Conservation (phyloP, 129 eudicot species). For the Chrysanthemum seticuspe region DNA sequence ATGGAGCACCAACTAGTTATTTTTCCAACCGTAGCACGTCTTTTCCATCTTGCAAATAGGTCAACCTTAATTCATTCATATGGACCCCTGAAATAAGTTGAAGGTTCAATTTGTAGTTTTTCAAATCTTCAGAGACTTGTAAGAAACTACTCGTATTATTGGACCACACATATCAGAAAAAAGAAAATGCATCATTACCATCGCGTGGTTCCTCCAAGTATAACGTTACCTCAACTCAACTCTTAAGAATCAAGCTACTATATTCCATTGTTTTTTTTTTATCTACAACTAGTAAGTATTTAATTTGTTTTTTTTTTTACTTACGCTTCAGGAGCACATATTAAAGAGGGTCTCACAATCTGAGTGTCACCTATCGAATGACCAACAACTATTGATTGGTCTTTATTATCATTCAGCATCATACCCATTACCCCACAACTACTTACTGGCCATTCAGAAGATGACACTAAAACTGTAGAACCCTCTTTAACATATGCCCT, state of each 20-base stretch:
- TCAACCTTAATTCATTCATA: constrained; percentile 28
- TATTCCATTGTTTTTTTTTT: neutral
- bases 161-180: constrained; percentile 22
- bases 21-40: constrained; percentile 36
- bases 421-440: too few species aligned
- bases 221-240: constrained; percentile 14
- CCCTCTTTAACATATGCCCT: too few species aligned
- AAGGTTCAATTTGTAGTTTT: constrained; percentile 12
- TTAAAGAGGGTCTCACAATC: too few species aligned
- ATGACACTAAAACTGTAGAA: too few species aligned
- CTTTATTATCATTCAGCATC: too few species aligned
- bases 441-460: too few species aligned
- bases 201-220: constrained; percentile 26
- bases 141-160: neutral
- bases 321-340: too few species aligned
- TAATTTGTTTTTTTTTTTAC: too few species aligned
- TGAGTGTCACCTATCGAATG: too few species aligned
- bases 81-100: neutral
- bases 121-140: constrained; percentile 3
- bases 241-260: constrained; percentile 21
- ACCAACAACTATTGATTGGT: too few species aligned
- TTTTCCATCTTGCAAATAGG: constrained; percentile 14
- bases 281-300: neutral
- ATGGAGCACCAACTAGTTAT: constrained; percentile 21
- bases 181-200: constrained; percentile 20